Conservation (phyloP, 441 rosid genomes). For the Populus tomentosa region DNA sequence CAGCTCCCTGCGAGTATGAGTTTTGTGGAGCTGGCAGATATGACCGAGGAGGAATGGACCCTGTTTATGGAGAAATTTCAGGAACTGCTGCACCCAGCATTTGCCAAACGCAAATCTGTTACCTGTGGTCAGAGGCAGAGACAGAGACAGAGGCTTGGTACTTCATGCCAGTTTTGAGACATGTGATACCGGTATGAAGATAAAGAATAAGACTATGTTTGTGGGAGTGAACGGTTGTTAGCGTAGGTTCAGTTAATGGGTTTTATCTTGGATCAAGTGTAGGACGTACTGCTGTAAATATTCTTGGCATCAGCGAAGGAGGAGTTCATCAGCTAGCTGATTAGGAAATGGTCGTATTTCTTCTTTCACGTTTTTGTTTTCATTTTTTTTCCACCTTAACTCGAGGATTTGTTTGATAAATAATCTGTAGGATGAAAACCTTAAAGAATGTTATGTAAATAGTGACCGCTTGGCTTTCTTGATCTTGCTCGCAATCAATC, state of each 20-base stretch:
- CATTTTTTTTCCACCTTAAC: slow-evolving; percentile 1
- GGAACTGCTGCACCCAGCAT: slow-evolving; percentile 65
- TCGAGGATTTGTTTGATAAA: slow-evolving; percentile 48
- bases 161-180: slow-evolving; percentile 95
- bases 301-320: slow-evolving; percentile 29
- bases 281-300: slow-evolving; percentile 42
- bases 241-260: slow-evolving; percentile 28
- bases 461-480: slow-evolving; percentile 3
- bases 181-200: slow-evolving; percentile 13
- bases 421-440: slow-evolving; percentile 41
- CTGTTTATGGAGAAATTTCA: slow-evolving; percentile 67
- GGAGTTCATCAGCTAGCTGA: too few species aligned
- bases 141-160: slow-evolving; percentile 93
- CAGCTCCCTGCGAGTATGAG: slow-evolving; percentile 68
- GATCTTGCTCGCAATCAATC: slow-evolving; percentile 10
- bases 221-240: slow-evolving; percentile 24
- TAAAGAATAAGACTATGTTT: slow-evolving; percentile 19
- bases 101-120: slow-evolving; percentile 59
- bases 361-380: slow-evolving; percentile 2
- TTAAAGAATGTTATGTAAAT: slow-evolving; percentile 24
- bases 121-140: slow-evolving; percentile 50
- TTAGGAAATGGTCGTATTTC: slow-evolving; percentile 29
- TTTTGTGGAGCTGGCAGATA: slow-evolving; percentile 80
- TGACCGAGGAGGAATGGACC: slow-evolving; percentile 75
- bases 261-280: slow-evolving; percentile 23